Base-by-base conservation (phyloP, 2,329 filamentous ascomycete genomes). In the Pestalotiopsis sp. region DNA sequence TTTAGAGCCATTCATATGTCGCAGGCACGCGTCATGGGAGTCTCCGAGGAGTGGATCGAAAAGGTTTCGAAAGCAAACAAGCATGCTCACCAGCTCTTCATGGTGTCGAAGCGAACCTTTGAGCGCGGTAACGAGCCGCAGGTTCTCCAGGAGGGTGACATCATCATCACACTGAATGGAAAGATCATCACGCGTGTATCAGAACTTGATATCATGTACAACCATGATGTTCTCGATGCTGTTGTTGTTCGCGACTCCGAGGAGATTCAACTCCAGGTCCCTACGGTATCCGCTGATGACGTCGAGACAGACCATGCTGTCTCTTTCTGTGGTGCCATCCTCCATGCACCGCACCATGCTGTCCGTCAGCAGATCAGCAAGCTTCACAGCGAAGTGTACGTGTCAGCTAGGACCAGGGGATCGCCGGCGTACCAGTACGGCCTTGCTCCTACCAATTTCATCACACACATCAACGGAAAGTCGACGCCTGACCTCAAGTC, bases 301-400 rank as follows among this genome's bases (percentile, higher is more conserved):
- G 88, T 98, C 61, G 96, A 99, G 83, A 99, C 96, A 0, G 90
- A 96, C 75, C 92, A 94, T 68, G 94, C 95, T 0, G 90, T 99
- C 69, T 93, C 93, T 45, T 99, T 99, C 85, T 99, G 96, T 78
- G 96, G 96, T 72, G 96, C 96, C 39, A 91, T 98, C 17, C 84
- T 99, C 59, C 96, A 99, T 79, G 90, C 93, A 27, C 96, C 96
- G 9, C 96, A 99, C 80, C 95, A 98, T 78, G 96, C 96, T 64
- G 97, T 99, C 11, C 90, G 96, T 25, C 96, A 99, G 81, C 96
- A 99, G 80, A 99, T 99, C 77, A 95, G 92, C 81, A 97, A 97
- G 81, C 87, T 99, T 38, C 95, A 98, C 78, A 97, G 93, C 71
- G 95, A 98, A 80, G 93, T 99, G 3, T 99, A 99, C 80, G 95